These are phyloP conservation scores for Cyberlindnera petersonii DNA, from an alignment of 805 yeast species.

Conservation along the genomic window DNA sequence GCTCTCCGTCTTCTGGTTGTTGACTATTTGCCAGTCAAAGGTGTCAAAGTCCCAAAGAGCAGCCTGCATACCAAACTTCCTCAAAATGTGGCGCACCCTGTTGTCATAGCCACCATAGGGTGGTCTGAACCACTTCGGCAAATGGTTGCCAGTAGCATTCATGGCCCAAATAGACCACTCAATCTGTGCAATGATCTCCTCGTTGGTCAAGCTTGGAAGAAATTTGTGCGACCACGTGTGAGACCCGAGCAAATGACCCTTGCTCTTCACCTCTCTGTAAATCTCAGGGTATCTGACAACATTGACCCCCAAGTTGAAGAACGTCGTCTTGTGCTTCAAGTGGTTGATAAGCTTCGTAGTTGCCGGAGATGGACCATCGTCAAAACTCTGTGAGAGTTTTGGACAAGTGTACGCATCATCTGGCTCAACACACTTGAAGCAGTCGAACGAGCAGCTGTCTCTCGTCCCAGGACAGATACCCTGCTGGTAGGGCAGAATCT, in stretches of 20 bases:
- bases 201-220: slow-evolving; percentile 73
- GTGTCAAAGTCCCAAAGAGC: slow-evolving; percentile 92
- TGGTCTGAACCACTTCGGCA: slow-evolving; percentile 93
- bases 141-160: slow-evolving; percentile 85
- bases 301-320: slow-evolving; percentile 82
- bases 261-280: slow-evolving; percentile 48
- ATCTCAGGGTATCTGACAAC: slow-evolving; percentile 74
- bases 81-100: slow-evolving; percentile 71
- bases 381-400: slow-evolving; percentile 80
- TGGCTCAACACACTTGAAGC: slow-evolving; percentile 67
- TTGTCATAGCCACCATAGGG: slow-evolving; percentile 96
- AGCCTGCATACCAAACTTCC: slow-evolving; percentile 82
- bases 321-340: slow-evolving; percentile 61
- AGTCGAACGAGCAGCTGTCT: slow-evolving; percentile 77
- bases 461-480: slow-evolving; percentile 58
- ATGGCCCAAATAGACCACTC: slow-evolving; percentile 98
- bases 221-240: slow-evolving; percentile 94
- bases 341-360: slow-evolving; percentile 57
- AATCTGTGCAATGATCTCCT: slow-evolving; percentile 80
- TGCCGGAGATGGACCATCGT: slow-evolving; percentile 85
- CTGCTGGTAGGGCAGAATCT: slow-evolving; percentile 43
- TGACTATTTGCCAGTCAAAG: slow-evolving; percentile 79
- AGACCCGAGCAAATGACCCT: slow-evolving; percentile 78
- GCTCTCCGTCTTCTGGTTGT: slow-evolving; percentile 45
- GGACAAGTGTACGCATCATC: slow-evolving; percentile 80